phyloP scores from a whole-genome alignment of 345 rosid species.

The Murraya paniculata region DNA sequence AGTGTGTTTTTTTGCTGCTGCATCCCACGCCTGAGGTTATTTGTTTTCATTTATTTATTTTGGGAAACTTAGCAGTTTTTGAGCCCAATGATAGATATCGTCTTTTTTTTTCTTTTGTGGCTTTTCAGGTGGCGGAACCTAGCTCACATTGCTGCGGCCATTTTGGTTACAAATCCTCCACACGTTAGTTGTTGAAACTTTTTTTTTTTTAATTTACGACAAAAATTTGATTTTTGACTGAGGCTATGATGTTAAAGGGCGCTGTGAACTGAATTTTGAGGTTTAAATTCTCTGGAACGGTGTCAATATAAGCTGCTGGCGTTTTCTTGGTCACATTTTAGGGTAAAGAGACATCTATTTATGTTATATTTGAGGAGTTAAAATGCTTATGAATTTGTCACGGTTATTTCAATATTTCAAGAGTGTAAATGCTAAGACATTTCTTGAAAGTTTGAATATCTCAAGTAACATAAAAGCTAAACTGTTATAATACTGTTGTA shows the following conservation, averaged over 20 bases:
- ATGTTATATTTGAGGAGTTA: background rate
- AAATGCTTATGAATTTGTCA: background rate
- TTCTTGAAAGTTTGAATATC: background rate
- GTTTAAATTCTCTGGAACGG: background rate
- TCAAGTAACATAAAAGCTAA: background rate
- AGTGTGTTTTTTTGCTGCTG: constrained; percentile 74
- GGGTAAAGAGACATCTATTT: background rate
- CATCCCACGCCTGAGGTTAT: constrained; percentile 64
- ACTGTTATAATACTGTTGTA: background rate
- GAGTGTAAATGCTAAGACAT: background rate
- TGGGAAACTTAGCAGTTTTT: background rate
- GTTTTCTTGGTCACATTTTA: background rate
- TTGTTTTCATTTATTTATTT: background rate
- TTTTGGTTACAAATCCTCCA: constrained; percentile 43
- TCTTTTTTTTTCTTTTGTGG: background rate
- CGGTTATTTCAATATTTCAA: background rate
- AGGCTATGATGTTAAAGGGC: background rate
- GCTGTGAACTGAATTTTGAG: background rate
- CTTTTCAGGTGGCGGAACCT: constrained; percentile 60
- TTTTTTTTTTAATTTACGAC: background rate
- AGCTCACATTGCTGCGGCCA: constrained; percentile 48
- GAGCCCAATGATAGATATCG: background rate
- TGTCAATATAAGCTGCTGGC: background rate
- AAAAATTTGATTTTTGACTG: background rate
- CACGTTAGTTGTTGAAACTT: constrained; percentile 44